Evolutionary conservation across 495 filamentous ascomycete genomes (phyloP), one percentile per base, ranked within the genome.

Genomic region (Parathielavia hyrcaniae): DNA sequence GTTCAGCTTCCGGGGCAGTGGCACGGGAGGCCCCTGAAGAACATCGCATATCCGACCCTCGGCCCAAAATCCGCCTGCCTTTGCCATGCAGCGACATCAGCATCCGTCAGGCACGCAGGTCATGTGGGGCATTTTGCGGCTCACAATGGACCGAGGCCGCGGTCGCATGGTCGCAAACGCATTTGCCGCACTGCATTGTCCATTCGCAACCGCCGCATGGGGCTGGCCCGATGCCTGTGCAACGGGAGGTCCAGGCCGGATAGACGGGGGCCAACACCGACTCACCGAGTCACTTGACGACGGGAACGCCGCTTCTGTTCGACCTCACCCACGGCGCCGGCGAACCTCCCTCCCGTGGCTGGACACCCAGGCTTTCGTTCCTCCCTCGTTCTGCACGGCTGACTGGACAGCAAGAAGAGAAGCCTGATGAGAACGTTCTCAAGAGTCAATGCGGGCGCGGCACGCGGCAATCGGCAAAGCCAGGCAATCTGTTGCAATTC

Each of bases 331-430:
- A 52, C 49, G 49, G 49, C 49, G 36, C 6, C 3, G 26, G 49
- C 49, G 19, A 23, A 17, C 19, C 49, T 40, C 10, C 12, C 19
- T 6, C 14, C n/a, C n/a, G n/a, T n/a, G n/a, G 26, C 6, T 30
- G 26, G 26, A n/a, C 52, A 4, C 13, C 17, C 19, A 34, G 2
- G 34, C 1, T 1, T 36, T 13, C 2, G 40, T 45, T 38, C 41
- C 53, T 55, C 47, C 53, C 53, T 47, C 32, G n/a, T 55, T 43
- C 35, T 39, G 53, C 53, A 55, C n/a, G n/a, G n/a, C 20, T 52
- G 49, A 43, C 40, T 43, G 40, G 23, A 34, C 26, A 6, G 26
- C 26, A 30, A 30, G 26, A 30, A 30, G 26, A 6, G 6, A 30
- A 6, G 2, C 26, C 6, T 30, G 6, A 30, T 30, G 3, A 6